Evolutionary conservation across 306 rosid species (phyloP).

Genomic region (Ormosia emarginata): DNA sequence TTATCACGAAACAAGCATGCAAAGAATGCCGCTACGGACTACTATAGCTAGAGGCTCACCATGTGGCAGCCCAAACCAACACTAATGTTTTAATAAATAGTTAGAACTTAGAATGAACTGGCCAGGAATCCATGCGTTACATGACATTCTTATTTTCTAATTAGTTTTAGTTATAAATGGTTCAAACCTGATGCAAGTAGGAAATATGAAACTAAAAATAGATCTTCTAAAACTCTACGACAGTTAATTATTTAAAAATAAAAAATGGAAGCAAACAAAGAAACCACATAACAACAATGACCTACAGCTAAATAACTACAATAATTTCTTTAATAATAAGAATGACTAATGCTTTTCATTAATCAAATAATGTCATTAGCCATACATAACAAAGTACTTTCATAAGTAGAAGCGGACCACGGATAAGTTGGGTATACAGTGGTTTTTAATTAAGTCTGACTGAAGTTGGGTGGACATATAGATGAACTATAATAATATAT

Average conservation of each 20-base stretch:
- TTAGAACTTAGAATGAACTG: neutral
- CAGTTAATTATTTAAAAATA: too few relatives aligned
- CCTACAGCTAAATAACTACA: too few relatives aligned
- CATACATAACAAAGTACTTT: too few relatives aligned
- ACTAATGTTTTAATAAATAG: neutral
- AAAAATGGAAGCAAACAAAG: too few relatives aligned
- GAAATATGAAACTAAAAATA: too few relatives aligned
- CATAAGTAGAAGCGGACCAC: neutral
- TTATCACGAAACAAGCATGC: neutral
- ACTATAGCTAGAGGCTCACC: neutral
- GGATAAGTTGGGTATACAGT: neutral
- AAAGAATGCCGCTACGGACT: neutral
- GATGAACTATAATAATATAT: too few relatives aligned
- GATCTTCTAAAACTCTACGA: too few relatives aligned
- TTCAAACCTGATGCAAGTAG: neutral
- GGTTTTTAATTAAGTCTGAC: neutral
- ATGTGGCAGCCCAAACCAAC: neutral
- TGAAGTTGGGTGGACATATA: neutral
- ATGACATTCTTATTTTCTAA: neutral
- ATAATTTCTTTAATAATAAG: too few relatives aligned
- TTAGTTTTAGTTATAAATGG: neutral
- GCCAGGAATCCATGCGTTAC: neutral
- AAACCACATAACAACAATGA: too few relatives aligned
- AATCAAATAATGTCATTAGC: too few relatives aligned
- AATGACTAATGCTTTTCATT: too few relatives aligned